These are phyloP conservation scores for Fusarium robinianum DNA, from an alignment of 2,329 filamentous ascomycete species.

Conservation along the genomic window DNA sequence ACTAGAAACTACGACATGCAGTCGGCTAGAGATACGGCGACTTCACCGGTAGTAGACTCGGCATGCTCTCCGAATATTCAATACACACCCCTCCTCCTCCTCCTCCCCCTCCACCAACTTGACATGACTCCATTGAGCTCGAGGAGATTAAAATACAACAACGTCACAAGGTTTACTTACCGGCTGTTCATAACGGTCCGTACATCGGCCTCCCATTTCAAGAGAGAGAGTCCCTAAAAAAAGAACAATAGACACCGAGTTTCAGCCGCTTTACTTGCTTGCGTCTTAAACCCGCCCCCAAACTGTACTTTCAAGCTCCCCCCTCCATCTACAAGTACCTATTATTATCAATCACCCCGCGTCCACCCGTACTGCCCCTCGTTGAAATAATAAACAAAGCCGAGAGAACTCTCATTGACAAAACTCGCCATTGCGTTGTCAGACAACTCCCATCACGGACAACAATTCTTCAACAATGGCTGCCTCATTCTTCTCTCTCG, in stretches of 20 bases:
- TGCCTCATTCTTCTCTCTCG: slow-evolving; percentile 55
- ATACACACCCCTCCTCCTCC: no score
- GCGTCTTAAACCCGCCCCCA: neutral
- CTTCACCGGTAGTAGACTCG: slow-evolving; percentile 9
- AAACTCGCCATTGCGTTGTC: no score
- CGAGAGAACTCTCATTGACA: no score
- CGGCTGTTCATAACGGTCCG: no score
- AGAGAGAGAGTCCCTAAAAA: slow-evolving; percentile 1
- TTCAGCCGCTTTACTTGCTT: neutral
- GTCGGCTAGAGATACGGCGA: slow-evolving; percentile 11
- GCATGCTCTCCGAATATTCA: slow-evolving; percentile 25
- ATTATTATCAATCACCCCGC: slow-evolving; percentile 18
- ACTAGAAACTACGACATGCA: no score
- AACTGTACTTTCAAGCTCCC: no score
- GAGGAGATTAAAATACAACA: slow-evolving; percentile 3
- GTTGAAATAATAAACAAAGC: slow-evolving; percentile 9
- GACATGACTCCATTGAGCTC: slow-evolving; percentile 1
- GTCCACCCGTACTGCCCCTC: slow-evolving; percentile 16
- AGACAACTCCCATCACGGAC: neutral
- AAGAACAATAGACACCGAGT: slow-evolving; percentile 6
- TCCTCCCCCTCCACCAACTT: slow-evolving; percentile 6
- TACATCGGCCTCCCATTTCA: neutral
- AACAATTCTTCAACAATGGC: slow-evolving; percentile 37
- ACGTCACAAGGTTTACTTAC: no score
- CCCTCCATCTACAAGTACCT: slow-evolving; percentile 14